Evolutionary conservation across 345 rosid species (phyloP), one percentile per base, ranked within the genome.

Genomic region (Citrus unshiu): DNA sequence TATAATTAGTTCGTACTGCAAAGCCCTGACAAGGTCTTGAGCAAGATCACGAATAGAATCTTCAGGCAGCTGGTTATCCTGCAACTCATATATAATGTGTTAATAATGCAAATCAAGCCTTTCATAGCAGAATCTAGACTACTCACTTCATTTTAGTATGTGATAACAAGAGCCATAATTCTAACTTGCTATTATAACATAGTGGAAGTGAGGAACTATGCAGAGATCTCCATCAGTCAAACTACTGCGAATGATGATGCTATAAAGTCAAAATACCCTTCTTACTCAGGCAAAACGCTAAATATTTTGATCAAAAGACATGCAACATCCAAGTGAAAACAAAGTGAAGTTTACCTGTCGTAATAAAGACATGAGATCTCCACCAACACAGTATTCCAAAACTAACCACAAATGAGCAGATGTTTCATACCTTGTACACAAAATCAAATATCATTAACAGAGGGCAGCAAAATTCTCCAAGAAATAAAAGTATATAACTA

Each of bases 331-430:
- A 70, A 22, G 19, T 27, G 58, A 71, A 75, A 6, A 77, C 22
- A 24, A 72, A 70, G 30, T 40, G 43, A 19, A 65, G 22, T 7
- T 13, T 90, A 97, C 99, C 98, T 97, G 98, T 70, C 89, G 90
- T 82, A 94, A 68, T 80, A 97, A 87, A 69, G 90, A 85, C 92
- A 89, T 89, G 54, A 97, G 90, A 87, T 97, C 97, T 80, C 99
- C 98, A 22, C 99, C 98, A 62, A 95, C 97, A 39, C 98, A 94
- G 80, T 92, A 97, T 79, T 97, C 99, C 90, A 97, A 82, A 85
- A 97, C 97, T 80, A 97, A 86, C 98, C 99, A 97, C 91, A 97
- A 84, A 83, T 97, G 99, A 54, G 98, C 94, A 49, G 98, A 90
- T 64, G 99, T 94, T 87, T 96, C 99, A 64, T 94, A 94, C 98